Base-by-base conservation (phyloP, 1,139 yeast species). In the Pichia sp. region DNA sequence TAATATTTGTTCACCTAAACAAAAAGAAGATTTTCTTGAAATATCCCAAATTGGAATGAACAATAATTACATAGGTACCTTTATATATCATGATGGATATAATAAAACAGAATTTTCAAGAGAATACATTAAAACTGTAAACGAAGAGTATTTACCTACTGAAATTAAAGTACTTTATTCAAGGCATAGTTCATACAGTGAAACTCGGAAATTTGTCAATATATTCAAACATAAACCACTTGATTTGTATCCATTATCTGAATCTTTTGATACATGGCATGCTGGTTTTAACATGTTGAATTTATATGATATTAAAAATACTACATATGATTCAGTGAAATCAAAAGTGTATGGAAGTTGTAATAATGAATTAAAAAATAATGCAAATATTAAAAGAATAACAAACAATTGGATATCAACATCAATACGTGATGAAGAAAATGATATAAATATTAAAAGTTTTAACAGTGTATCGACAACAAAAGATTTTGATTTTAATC, bases 201-300 rank as follows among this genome's bases (percentile, higher is more conserved):
- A 59, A 34, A 56, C 60, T 1, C 44, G 43, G 7, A 30, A 46
- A 1, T 57, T 59, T 44, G 36, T 58, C 8, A 34, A 48, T 6
- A n/a, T 54, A 16, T 59, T 60, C 42, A 43, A 49, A 18, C 8
- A 42, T 5, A 51, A 51, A 29, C 46, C 56, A 3, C n/a, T 44
- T 4, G 58, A 60, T 39, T 46, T 59, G 22, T 59, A 58, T 49
- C 59, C 61, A 9, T 45, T 57, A 30, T 57, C 58, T 2, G 56
- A 56, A 27, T 50, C 57, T 3, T 33, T 33, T 13, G 41, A 45
- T 4, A 52, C 60, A 10, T 55, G 56, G 57, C 39, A 36, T 9
- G 30, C 47, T 11, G 59, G 58, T 1, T 55, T 56, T n/a, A 46
- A 41, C 14, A 58, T 60, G 54, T 36, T 45, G 19, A 44, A 54